Evolutionary conservation across 2,329 filamentous ascomycete species (phyloP), one percentile per base, ranked within the genome.

Genomic region (Botrytis elliptica): DNA sequence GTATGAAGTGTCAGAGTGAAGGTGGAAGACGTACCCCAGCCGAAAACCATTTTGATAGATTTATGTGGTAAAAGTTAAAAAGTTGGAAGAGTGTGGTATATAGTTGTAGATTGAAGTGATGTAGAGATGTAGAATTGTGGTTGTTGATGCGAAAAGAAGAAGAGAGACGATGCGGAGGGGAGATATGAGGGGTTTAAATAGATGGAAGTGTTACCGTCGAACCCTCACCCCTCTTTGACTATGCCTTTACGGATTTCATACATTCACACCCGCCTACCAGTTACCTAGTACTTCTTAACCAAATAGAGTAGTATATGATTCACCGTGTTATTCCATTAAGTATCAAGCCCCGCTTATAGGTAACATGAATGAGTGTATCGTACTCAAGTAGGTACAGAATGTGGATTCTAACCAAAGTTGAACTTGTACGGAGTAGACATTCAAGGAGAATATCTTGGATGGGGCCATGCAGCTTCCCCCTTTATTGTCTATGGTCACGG

Each of bases 41-140:
- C 79, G 75, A 78, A 80, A 69, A 69, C 66, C 78, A 80, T 80
- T 52, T 76, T 77, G 76, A 75, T 55, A 71, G 72, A 77, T 76
- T 75, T 74, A 46, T 38, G 29, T 65, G 46, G n/a, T 64, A 36
- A 60, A 65, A 40, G 44, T 42, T 72, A 44, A 46, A 73, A 74
- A 49, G 36, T 36, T 40, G 52, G 42, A 62, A 70, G 38, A n/a
- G 5, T 14, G 49, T 5, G 16, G 33, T 49, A n/a, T 49, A n/a
- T 36, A 44, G 22, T 67, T 67, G 64, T 57, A 44, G 59, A 42
- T 70, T 71, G 64, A 55, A 52, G 42, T 55, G 64, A n/a, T 40
- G 22, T 40, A n/a, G 36, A n/a, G 25, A n/a, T 67, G 12, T 29
- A 12, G 12, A n/a, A 14, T 46, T 55, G 70, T 7, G 33, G 25